Conservation (phyloP, 768 basidiomycete species). For the Pholiota conissans region DNA sequence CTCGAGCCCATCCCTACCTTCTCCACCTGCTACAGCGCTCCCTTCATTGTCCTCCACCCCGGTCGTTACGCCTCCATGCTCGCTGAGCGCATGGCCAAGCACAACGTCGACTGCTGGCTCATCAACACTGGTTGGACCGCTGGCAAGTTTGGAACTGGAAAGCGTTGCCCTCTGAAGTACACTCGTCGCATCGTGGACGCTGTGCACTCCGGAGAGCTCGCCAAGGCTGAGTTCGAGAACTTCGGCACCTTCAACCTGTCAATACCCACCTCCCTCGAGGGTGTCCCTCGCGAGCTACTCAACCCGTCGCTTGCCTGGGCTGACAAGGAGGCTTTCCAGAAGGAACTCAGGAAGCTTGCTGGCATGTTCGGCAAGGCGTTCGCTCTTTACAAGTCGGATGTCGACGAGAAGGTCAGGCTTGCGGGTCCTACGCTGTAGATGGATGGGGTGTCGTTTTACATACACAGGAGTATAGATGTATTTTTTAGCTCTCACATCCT, state of each 20-base stretch:
- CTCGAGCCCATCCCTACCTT: slow-evolving; percentile 98
- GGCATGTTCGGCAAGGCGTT: slow-evolving; percentile 96
- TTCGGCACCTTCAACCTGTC: slow-evolving; percentile 82
- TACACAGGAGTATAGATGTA: not conserved
- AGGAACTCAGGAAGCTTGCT: slow-evolving; percentile 84
- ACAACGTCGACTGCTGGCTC: slow-evolving; percentile 93
- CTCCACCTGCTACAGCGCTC: slow-evolving; percentile 98
- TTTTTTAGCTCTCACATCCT: not conserved
- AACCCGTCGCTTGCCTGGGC: slow-evolving; percentile 88
- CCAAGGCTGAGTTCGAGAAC: slow-evolving; percentile 82
- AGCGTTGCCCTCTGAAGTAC: slow-evolving; percentile 94
- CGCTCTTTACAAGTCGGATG: slow-evolving; percentile 86
- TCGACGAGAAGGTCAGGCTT: slow-evolving; percentile 73
- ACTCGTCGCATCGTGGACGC: slow-evolving; percentile 97
- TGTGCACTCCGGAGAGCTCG: slow-evolving; percentile 91
- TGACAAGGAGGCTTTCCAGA: slow-evolving; percentile 85
- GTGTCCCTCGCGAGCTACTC: slow-evolving; percentile 88
- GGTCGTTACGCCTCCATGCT: slow-evolving; percentile 97
- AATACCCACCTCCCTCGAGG: slow-evolving; percentile 80
- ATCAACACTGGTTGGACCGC: slow-evolving; percentile 99
- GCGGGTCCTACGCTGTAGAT: slow-evolving; percentile 69
- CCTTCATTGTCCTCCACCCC: slow-evolving; percentile 99
- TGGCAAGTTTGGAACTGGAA: slow-evolving; percentile 89
- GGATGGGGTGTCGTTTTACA: not conserved
- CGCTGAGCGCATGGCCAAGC: slow-evolving; percentile 87